Conservation (phyloP, 2,329 filamentous ascomycete species). For the Penicillium hordei region DNA sequence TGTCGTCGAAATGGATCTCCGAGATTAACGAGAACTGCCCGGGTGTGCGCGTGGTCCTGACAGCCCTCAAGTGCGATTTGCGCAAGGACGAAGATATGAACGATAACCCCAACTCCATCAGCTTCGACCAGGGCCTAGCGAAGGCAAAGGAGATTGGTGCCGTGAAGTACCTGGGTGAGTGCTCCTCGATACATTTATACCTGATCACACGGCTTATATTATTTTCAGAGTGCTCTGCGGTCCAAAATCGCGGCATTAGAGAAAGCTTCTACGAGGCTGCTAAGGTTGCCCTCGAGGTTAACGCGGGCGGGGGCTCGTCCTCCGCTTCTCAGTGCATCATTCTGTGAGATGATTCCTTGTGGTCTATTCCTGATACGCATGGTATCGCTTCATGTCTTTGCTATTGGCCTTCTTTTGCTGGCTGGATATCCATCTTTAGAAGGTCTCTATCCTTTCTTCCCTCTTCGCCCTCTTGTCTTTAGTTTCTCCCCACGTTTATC, state of each 20-base stretch:
- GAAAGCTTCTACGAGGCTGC: constrained; percentile 98
- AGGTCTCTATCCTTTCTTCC: background rate
- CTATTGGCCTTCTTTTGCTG: background rate
- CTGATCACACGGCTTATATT: background rate
- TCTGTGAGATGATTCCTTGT: constrained; percentile 23
- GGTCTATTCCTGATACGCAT: background rate
- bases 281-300: constrained; percentile 73
- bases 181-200: background rate
- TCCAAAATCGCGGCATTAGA: constrained; percentile 96
- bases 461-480: constrained; percentile 6
- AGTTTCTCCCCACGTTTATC: constrained; percentile 1
- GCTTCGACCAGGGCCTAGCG: constrained; percentile 86
- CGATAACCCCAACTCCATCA: constrained; percentile 66
- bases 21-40: constrained; percentile 98
- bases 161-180: constrained; percentile 77
- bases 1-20: constrained; percentile 96
- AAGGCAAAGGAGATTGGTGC: constrained; percentile 90
- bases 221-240: constrained; percentile 83
- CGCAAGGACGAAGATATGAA: constrained; percentile 75
- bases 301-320: constrained; percentile 38
- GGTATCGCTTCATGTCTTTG: background rate
- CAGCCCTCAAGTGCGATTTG: constrained; percentile 95
- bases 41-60: constrained; percentile 88
- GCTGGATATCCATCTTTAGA: background rate
- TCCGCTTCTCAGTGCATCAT: constrained; percentile 38